Evolutionary conservation across 768 basidiomycete species (phyloP), one percentile per base, ranked within the genome.

Genomic region (Pisolithus albus): DNA sequence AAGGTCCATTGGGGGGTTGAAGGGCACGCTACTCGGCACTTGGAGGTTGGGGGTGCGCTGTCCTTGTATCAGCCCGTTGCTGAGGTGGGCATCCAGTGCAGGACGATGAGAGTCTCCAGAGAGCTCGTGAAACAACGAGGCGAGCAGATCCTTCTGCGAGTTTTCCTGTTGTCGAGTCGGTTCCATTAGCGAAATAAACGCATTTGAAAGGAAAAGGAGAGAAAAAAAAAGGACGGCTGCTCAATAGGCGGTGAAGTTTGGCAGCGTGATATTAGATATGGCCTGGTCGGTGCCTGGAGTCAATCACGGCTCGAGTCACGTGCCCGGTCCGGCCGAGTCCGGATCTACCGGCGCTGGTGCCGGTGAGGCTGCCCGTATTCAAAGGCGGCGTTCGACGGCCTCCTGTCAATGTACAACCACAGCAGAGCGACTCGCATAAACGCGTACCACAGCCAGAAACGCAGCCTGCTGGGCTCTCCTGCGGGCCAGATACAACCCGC

Each of bases 401-500:
- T 40, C 32, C 21, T 30, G 19, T 13, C n/a, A 38, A 59, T 54
- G 52, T 47, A 48, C n/a, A 44, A 24, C 37, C 44, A 47, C 16
- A 36, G 45, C 28, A 60, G 57, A 39, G 59, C 66, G 10, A 50
- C 65, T 15, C 73, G 79, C 26, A 59, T 74, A 36, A 73, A 75
- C 54, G 69, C 65, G 47, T 80, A 79, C 53, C 79, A 82, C 63
- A 70, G 70, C 3, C 57, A 75, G 7, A 88, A 86, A 57, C 73
- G 74, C 32, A 72, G 75, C 34, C 61, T 86, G 3, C 64, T 86
- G 16, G 85, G 85, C 13, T 79, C 77, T 57, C 70, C 74, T 37
- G 77, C 83, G 2, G 78, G 74, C 0, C 72, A 73, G 9, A 74
- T 77, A 1, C 71, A 79, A 3, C 84, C 84, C 0, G 82, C 86